Conservation (phyloP, 805 yeast genomes). For the Starmerella powellii region DNA sequence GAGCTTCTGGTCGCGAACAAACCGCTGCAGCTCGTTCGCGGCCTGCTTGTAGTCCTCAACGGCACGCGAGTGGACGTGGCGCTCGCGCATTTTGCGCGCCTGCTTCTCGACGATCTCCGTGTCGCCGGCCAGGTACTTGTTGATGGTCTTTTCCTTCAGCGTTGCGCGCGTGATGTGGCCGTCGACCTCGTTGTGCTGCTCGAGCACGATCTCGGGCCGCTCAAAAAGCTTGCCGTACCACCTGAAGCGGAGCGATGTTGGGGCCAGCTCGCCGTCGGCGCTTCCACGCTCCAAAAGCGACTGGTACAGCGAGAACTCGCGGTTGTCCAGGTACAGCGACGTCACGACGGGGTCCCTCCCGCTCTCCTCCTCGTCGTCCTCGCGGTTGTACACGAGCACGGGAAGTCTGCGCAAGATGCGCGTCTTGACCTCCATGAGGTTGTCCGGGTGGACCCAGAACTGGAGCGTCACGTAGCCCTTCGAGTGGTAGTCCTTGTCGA, state of each 20-base stretch:
- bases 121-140: constrained; percentile 52
- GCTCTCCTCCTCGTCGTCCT: constrained; percentile 38
- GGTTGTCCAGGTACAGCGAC: constrained; percentile 77
- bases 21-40: constrained; percentile 48
- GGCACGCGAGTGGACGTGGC: constrained; percentile 42
- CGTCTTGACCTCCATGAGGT: constrained; percentile 95
- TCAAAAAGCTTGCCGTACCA: constrained; percentile 78
- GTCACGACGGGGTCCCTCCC: constrained; percentile 68
- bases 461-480: constrained; percentile 46
- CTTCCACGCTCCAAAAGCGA: constrained; percentile 54
- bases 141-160: constrained; percentile 71
- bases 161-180: constrained; percentile 49
- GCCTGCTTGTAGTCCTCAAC: constrained; percentile 43
- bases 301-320: constrained; percentile 72
- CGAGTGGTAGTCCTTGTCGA: constrained; percentile 26
- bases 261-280: constrained; percentile 31
- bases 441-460: constrained; percentile 96
- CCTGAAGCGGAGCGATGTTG: constrained; percentile 70
- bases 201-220: constrained; percentile 68
- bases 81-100: constrained; percentile 49
- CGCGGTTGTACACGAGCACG: constrained; percentile 60
- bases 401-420: constrained; percentile 87
- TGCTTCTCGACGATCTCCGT: constrained; percentile 38
- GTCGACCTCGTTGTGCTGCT: constrained; percentile 44
- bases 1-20: constrained; percentile 51